phyloP scores from a whole-genome alignment of 495 filamentous ascomycete species.

The Friedmanniomyces endolithicus region DNA sequence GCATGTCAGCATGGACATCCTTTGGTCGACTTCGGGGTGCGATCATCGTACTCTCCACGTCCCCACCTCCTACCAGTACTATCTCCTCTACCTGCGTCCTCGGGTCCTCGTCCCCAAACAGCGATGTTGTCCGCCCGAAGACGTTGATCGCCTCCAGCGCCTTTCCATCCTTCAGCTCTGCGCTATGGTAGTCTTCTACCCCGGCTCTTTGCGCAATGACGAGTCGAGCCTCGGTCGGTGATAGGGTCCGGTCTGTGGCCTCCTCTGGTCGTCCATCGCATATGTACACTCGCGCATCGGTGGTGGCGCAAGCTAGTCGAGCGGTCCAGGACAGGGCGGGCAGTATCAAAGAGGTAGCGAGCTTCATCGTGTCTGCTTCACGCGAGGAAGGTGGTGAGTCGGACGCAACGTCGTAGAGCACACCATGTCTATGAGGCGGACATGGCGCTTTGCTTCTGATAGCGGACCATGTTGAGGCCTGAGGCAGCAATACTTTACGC shows the following conservation, averaged over 20 bases:
- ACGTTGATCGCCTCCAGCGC: conserved; percentile 38
- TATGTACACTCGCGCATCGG: conserved; percentile 19
- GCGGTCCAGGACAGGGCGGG: conserved; percentile 7
- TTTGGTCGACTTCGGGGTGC: background rate
- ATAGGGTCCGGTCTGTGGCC: conserved; percentile 17
- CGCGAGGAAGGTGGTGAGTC: background rate
- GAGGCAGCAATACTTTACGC: background rate
- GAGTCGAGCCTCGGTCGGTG: conserved; percentile 38
- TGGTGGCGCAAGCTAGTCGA: conserved; percentile 4
- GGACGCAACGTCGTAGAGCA: no score
- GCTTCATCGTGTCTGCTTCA: background rate
- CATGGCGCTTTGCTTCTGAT: conserved; percentile 1
- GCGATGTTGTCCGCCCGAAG: conserved; percentile 30
- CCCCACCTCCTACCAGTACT: background rate
- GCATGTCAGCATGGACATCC: background rate
- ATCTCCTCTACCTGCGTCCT: background rate
- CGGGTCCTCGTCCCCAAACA: conserved; percentile 31
- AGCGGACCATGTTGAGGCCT: background rate
- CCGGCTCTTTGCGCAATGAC: conserved; percentile 44
- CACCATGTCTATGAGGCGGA: no score
- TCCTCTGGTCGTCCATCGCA: conserved; percentile 18
- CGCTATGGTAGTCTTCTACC: conserved; percentile 39
- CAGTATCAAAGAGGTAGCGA: background rate
- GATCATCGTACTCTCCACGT: background rate
- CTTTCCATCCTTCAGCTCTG: conserved; percentile 35